Conservation (phyloP, 2,329 filamentous ascomycete genomes). For the Botrytis galanthina region DNA sequence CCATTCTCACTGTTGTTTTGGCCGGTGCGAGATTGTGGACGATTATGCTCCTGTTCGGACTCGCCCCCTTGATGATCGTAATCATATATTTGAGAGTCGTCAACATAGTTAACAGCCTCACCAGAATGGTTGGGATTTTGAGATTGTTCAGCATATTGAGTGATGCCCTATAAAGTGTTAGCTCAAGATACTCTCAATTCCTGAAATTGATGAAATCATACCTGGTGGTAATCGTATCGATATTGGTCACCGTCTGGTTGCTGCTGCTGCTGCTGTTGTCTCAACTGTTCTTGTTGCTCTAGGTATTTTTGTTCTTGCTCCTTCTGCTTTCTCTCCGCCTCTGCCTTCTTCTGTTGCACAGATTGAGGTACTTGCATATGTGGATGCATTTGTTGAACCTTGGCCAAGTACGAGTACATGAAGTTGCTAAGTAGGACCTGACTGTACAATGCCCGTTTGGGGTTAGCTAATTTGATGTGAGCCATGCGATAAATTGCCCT, state of each 20-base stretch:
- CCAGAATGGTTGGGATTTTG: constrained; percentile 33
- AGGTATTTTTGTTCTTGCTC: constrained; percentile 41
- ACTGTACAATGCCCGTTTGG: constrained; percentile 83
- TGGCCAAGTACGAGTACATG: constrained; percentile 98
- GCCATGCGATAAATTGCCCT: constrained; percentile 98
- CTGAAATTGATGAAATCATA: constrained; percentile 24
- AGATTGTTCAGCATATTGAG: constrained; percentile 39
- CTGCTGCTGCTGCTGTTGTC: constrained; percentile 31
- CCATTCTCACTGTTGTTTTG: constrained; percentile 37
- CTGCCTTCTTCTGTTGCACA: constrained; percentile 66
- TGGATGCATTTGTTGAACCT: constrained; percentile 98
- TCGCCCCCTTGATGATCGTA: constrained; percentile 46
- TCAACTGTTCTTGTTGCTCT: constrained; percentile 35
- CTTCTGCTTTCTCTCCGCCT: constrained; percentile 51
- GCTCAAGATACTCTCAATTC: not conserved
- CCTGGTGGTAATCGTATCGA: constrained; percentile 41
- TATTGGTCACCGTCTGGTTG: constrained; percentile 40
- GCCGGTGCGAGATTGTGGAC: constrained; percentile 38
- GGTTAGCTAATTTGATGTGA: constrained; percentile 98
- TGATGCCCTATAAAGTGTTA: constrained; percentile 36
- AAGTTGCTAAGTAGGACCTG: constrained; percentile 98
- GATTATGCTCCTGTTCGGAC: constrained; percentile 30
- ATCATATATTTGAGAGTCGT: constrained; percentile 52
- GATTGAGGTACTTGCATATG: constrained; percentile 88
- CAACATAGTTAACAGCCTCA: constrained; percentile 45